These are phyloP conservation scores for Alternaria ventricosa DNA, from an alignment of 2,329 filamentous ascomycete genomes.

Conservation along the genomic window DNA sequence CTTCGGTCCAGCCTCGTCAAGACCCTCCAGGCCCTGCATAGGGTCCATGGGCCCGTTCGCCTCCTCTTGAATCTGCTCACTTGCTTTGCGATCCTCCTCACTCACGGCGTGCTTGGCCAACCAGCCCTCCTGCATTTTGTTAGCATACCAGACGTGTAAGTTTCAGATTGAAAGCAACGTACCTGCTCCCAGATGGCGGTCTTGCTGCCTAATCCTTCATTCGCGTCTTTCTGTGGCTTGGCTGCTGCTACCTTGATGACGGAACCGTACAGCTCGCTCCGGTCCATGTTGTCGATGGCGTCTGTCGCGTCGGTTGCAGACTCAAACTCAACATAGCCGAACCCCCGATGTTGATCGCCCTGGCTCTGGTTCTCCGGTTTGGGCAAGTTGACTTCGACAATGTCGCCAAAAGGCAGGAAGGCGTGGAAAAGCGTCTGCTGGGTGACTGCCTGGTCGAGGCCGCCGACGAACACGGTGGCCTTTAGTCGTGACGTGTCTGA, in stretches of 20 bases:
- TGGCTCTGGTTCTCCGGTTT: slow-evolving; percentile 84
- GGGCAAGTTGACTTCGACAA: slow-evolving; percentile 87
- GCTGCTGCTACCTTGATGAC: slow-evolving; percentile 91
- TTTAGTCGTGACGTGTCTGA: slow-evolving; percentile 84
- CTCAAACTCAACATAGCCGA: slow-evolving; percentile 96
- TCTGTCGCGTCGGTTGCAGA: slow-evolving; percentile 84
- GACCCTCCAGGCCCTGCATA: slow-evolving; percentile 92
- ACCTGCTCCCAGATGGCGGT: slow-evolving; percentile 98
- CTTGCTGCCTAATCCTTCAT: slow-evolving; percentile 88
- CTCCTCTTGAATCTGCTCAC: slow-evolving; percentile 60
- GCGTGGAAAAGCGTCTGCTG: slow-evolving; percentile 80
- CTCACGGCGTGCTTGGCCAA: slow-evolving; percentile 84
- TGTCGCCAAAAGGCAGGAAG: slow-evolving; percentile 96
- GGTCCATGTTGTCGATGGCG: slow-evolving; percentile 99
- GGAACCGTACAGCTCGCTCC: slow-evolving; percentile 90
- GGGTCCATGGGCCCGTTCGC: slow-evolving; percentile 73
- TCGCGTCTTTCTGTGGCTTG: slow-evolving; percentile 87
- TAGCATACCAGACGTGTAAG: slow-evolving; percentile 9
- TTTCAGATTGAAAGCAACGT: slow-evolving; percentile 42
- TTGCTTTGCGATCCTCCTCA: slow-evolving; percentile 74
- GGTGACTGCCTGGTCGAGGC: slow-evolving; percentile 80
- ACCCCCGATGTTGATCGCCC: slow-evolving; percentile 83
- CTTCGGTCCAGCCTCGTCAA: slow-evolving; percentile 93
- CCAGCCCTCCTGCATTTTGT: slow-evolving; percentile 78
- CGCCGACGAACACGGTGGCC: slow-evolving; percentile 90